These are phyloP conservation scores for Allomyces macrogynus DNA, from an alignment of 192 early-diverging fungal genomes.

Conservation along the genomic window DNA sequence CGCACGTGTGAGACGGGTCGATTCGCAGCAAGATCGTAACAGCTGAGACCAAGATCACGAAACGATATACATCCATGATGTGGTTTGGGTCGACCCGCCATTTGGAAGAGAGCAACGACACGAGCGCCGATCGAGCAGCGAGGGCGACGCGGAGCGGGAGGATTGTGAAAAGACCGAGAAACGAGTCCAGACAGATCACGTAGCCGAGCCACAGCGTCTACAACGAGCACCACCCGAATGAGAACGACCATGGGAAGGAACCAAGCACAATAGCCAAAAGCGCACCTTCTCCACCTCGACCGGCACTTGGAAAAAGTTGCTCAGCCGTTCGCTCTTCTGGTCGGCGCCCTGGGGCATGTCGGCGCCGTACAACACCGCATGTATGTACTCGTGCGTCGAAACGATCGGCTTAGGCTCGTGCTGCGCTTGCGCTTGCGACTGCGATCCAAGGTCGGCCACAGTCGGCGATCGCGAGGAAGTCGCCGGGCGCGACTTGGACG, in stretches of 20 bases:
- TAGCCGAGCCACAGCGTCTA: conserved; percentile 74
- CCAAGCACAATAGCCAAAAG: neutral
- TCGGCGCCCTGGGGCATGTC: conserved; percentile 14
- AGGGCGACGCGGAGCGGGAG: conserved; percentile 66
- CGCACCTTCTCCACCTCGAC: conserved; percentile 67
- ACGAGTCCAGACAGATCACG: conserved; percentile 81
- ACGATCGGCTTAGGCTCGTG: too few relatives aligned
- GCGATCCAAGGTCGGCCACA: too few relatives aligned
- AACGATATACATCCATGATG: conserved; percentile 11
- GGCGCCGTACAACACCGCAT: neutral
- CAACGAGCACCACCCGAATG: conserved; percentile 5
- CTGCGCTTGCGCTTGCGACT: too few relatives aligned
- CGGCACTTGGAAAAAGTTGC: conserved; percentile 74
- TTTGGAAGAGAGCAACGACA: neutral
- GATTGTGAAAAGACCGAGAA: conserved; percentile 87
- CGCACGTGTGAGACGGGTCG: neutral
- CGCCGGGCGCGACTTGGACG: too few relatives aligned
- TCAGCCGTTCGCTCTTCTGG: conserved; percentile 64
- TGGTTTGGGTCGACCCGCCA: conserved; percentile 14
- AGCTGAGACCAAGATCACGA: neutral
- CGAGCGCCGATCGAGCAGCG: conserved; percentile 26
- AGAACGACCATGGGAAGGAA: neutral
- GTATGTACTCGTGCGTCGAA: neutral
- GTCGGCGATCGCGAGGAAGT: too few relatives aligned
- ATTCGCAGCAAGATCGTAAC: neutral